Evolutionary conservation across 306 rosid genomes (phyloP).

Genomic region (Canavalia ensiformis): DNA sequence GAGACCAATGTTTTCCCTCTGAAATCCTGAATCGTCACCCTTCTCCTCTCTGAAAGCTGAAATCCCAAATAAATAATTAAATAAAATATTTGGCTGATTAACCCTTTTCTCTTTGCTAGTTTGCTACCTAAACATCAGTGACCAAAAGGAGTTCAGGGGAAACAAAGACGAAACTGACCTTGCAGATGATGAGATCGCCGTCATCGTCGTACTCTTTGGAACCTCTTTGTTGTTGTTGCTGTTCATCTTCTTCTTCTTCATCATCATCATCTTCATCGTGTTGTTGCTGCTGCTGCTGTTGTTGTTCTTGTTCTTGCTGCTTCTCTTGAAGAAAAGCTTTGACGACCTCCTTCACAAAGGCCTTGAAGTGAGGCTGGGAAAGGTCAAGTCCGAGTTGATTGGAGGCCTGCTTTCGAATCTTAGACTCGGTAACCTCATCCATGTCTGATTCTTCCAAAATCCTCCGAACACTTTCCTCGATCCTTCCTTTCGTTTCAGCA

Average conservation of each 20-base stretch:
- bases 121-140: not conserved
- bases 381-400: constrained; percentile 72
- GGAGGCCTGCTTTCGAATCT: constrained; percentile 83
- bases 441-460: constrained; percentile 76
- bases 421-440: constrained; percentile 82
- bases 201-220: constrained; percentile 70
- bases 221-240: not conserved
- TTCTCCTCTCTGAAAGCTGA: constrained; percentile 80
- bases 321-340: constrained; percentile 69
- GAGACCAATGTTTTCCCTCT: constrained; percentile 83
- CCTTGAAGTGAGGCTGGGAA: constrained; percentile 65
- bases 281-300: not conserved
- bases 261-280: not conserved
- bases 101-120: constrained; percentile 9
- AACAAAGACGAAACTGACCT: constrained; percentile 52
- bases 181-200: constrained; percentile 85
- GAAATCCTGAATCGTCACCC: constrained; percentile 86
- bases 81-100: not conserved
- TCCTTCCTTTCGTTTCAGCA: constrained; percentile 58
- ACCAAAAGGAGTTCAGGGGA: not conserved
- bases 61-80: constrained; percentile 14
- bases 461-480: constrained; percentile 69
- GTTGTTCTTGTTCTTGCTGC: constrained; percentile 32
- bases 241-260: constrained; percentile 9
- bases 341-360: constrained; percentile 72